Base-by-base conservation (phyloP, 208 protist genomes). In the Crithidia brevicula region DNA sequence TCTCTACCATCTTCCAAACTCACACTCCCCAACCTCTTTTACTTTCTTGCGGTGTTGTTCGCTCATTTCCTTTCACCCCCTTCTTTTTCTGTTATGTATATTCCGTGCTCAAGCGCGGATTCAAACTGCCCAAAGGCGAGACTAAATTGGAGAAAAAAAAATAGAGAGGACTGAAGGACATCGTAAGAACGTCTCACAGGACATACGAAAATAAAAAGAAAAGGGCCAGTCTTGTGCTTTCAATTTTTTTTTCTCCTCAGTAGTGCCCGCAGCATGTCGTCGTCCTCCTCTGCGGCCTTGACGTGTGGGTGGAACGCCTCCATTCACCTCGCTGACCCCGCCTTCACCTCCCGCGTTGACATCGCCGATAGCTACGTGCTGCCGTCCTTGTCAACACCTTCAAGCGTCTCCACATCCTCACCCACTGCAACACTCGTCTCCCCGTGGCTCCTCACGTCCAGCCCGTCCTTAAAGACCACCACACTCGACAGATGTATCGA, bases 351-450 rank as follows among this genome's bases (percentile, higher is more conserved):
- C 18, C 80, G 85, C 16, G 52, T 72, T 15, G 56, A 47, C 20
- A 60, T 68, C 46, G 50, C 61, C 5, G 77, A 92, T 53, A 74
- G 75, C 18, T 89, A 80, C 70, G 67, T 89, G 25, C 66, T 86
- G 47, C 79, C 81, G 33, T 45, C 40, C 49, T n/a, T 45, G 28
- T n/a, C 22, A n/a, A n/a, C n/a, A n/a, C n/a, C n/a, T n/a, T n/a
- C n/a, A n/a, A n/a, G n/a, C n/a, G n/a, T n/a, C 18, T n/a, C 60
- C 10, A 23, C 31, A 22, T 20, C 31, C 40, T 8, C 30, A 3
- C 67, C 59, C 15, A 67, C 43, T 1, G 67, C 67, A 8, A 22
- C 30, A 15, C 20, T 74, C 0, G 67, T 70, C 20, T 87, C 82
- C 11, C 83, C 79, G 33, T 85, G 77, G 74, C 53, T 88, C 22